A percentile compares a stretch with the other conserved stretches of the same genome.
phyloP scores from a whole-genome alignment of 2,329 filamentous ascomycete species.

The Lasiodiplodia hormozganensis region DNA sequence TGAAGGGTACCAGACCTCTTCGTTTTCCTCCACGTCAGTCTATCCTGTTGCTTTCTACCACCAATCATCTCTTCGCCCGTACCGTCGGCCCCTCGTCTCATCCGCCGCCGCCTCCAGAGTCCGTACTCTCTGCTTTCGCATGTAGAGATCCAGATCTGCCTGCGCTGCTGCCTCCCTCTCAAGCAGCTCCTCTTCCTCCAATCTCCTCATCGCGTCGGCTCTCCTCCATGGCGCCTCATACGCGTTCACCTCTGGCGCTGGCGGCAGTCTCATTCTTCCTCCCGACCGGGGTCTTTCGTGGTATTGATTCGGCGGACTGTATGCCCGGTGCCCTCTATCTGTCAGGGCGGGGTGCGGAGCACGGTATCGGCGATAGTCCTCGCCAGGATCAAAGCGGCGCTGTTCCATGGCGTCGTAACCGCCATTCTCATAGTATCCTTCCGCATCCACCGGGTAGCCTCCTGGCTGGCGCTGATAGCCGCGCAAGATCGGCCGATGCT shows the following conservation, averaged over 20 bases:
- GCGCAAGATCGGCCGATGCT: background rate
- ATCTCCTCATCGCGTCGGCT: background rate
- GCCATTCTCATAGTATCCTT: slow-evolving; percentile 15
- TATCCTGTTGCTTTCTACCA: background rate
- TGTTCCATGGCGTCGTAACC: slow-evolving; percentile 7
- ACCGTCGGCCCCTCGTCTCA: background rate
- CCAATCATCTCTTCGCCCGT: background rate
- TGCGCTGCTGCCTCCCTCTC: background rate
- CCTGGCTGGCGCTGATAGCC: background rate
- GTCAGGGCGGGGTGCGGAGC: background rate
- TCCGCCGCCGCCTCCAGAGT: background rate
- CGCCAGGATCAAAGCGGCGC: background rate
- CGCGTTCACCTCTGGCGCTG: slow-evolving; percentile 1
- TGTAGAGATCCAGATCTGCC: background rate
- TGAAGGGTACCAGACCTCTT: background rate
- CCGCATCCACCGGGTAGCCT: background rate
- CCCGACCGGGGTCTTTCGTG: background rate
- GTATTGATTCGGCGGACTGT: slow-evolving; percentile 5
- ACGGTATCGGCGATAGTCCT: background rate
- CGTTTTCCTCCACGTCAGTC: background rate
- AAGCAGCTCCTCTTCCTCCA: background rate
- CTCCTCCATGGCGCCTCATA: background rate
- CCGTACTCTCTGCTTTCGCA: background rate
- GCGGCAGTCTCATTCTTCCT: background rate
- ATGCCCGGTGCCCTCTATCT: background rate